A percentile compares a stretch with the other conserved stretches of the same genome.
These are phyloP conservation scores for Coniochaeta ligniaria DNA, from an alignment of 2,329 filamentous ascomycete genomes.

Conservation along the genomic window DNA sequence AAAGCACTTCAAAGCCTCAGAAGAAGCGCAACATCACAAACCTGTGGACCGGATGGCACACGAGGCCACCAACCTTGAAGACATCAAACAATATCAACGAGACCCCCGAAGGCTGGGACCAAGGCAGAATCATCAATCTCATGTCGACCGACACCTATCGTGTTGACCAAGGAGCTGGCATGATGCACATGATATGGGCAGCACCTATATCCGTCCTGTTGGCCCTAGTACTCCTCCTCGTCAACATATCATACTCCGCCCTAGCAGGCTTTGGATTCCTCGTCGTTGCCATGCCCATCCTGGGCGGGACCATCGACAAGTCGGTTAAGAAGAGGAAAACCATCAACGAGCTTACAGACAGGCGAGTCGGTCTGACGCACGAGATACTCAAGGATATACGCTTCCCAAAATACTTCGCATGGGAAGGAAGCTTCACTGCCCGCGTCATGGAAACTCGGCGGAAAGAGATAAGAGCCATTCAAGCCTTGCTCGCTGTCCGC, in stretches of 20 bases:
- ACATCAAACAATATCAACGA: slow-evolving; percentile 51
- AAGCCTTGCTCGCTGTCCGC: slow-evolving; percentile 72
- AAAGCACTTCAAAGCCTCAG: slow-evolving; percentile 15
- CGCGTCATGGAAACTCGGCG: slow-evolving; percentile 67
- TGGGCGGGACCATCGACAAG: slow-evolving; percentile 69
- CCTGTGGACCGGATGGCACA: no score
- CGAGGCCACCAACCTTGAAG: no score
- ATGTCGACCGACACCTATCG: slow-evolving; percentile 96
- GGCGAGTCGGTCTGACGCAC: slow-evolving; percentile 83
- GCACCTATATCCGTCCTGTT: slow-evolving; percentile 72
- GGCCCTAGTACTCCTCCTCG: slow-evolving; percentile 69
- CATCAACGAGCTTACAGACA: slow-evolving; percentile 93
- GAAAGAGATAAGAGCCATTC: slow-evolving; percentile 76
- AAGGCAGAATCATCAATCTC: slow-evolving; percentile 83
- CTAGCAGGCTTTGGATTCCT: slow-evolving; percentile 82
- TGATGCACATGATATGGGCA: slow-evolving; percentile 90
- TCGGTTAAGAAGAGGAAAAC: slow-evolving; percentile 66
- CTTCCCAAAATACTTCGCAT: slow-evolving; percentile 95
- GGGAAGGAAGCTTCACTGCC: slow-evolving; percentile 81
- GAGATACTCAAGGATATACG: slow-evolving; percentile 86
- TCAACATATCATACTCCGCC: slow-evolving; percentile 88
- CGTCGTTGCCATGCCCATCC: slow-evolving; percentile 66
- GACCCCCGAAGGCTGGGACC: slow-evolving; percentile 83
- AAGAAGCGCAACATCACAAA: slow-evolving; percentile 28
- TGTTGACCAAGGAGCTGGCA: slow-evolving; percentile 76